Conservation (phyloP, 179 eudicot species). For the Silene noctiflora region DNA sequence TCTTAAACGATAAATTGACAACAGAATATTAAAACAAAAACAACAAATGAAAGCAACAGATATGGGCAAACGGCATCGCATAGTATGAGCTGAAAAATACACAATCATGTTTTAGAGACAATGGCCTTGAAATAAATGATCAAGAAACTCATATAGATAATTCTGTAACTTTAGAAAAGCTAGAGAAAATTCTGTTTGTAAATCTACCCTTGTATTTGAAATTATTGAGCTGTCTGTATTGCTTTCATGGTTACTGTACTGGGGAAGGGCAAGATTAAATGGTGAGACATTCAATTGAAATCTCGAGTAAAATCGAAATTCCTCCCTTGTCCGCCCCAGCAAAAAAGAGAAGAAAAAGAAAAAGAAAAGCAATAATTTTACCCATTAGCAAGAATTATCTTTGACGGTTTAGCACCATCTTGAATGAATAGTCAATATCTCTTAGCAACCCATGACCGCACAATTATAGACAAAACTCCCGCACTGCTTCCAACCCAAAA, state of each 20-base stretch:
- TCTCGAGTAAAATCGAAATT: conserved; percentile 45
- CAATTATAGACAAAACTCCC: conserved; percentile 90
- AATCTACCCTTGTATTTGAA: conserved; percentile 41
- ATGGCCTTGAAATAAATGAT: conserved; percentile 39
- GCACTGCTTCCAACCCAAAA: conserved; percentile 66
- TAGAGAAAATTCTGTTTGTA: conserved; percentile 37
- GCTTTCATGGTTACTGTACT: conserved; percentile 33
- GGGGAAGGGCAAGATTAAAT: conserved; percentile 29
- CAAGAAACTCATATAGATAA: conserved; percentile 31
- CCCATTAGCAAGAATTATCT: conserved; percentile 54
- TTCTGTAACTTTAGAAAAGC: conserved; percentile 35
- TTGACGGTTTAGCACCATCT: conserved; percentile 34
- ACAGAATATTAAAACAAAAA: background rate
- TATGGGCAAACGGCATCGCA: conserved; percentile 26
- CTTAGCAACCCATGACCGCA: conserved; percentile 94
- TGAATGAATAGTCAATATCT: conserved; percentile 22
- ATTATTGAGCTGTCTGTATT: conserved; percentile 52
- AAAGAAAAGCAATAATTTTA: conserved; percentile 31
- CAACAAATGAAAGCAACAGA: background rate
- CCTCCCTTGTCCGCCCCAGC: conserved; percentile 24
- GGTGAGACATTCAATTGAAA: conserved; percentile 32
- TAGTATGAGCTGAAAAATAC: conserved; percentile 24
- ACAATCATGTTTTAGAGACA: conserved; percentile 31
- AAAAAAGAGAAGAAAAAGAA: conserved; percentile 13
- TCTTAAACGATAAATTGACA: conserved; percentile 16